These are phyloP conservation scores for Calendula officinalis DNA, from an alignment of 129 eudicot species.

Conservation along the genomic window DNA sequence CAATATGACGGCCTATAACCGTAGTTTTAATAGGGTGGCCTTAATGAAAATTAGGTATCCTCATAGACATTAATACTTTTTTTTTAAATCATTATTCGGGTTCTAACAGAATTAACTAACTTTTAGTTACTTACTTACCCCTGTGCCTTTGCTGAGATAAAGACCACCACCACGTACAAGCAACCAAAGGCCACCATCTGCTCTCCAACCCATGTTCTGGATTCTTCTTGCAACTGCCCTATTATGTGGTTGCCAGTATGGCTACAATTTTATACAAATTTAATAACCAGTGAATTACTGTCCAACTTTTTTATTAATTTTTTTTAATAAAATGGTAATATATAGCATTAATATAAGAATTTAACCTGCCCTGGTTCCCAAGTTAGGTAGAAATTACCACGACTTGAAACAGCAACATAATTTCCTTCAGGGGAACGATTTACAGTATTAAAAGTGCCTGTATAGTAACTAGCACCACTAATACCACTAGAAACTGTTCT, in stretches of 20 bases:
- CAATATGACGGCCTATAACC: too few relatives aligned
- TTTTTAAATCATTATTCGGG: too few relatives aligned
- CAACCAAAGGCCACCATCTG: constrained; percentile 99
- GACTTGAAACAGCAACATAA: constrained; percentile 99
- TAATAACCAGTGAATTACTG: background rate
- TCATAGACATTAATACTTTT: too few relatives aligned
- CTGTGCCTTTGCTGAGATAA: constrained; percentile 95
- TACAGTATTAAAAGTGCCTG: constrained; percentile 96
- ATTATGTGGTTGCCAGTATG: constrained; percentile 99
- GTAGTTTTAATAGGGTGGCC: too few relatives aligned
- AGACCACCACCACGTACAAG: constrained; percentile 99
- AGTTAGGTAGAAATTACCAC: constrained; percentile 92
- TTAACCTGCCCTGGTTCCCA: constrained; percentile 99
- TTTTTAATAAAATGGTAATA: too few relatives aligned
- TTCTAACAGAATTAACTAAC: too few relatives aligned
- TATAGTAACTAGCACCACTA: constrained; percentile 99
- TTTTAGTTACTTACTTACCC: constrained; percentile 54
- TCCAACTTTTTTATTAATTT: too few relatives aligned
- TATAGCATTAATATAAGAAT: constrained; percentile 5
- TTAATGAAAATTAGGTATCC: too few relatives aligned
- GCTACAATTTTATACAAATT: constrained; percentile 49
- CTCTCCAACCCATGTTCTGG: constrained; percentile 99
- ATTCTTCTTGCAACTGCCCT: constrained; percentile 93
- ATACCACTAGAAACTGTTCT: constrained; percentile 99
- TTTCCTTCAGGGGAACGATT: constrained; percentile 98